Percentiles rank a stretch among this genome's conserved stretches.
Conservation (phyloP, 75 land plant genomes). For the Azolla pinnata region DNA sequence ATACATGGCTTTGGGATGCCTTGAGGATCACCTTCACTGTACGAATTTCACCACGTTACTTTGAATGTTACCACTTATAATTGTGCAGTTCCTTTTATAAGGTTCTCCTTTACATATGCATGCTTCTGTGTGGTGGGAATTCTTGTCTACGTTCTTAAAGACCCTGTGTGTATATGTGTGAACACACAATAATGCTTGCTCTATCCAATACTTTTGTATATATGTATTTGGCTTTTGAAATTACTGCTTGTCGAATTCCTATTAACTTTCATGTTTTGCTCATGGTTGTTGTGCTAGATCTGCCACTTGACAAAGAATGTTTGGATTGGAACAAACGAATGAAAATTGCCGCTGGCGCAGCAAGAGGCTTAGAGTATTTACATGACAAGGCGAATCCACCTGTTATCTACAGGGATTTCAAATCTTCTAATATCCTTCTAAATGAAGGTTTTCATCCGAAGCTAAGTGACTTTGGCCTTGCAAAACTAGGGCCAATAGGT, state of each 20-base stretch:
- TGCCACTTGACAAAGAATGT: constrained; percentile 35
- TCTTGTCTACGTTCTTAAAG: no score
- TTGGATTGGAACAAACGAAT: constrained; percentile 65
- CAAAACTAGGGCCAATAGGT: constrained; percentile 67
- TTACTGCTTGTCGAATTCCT: no score
- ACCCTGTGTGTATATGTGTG: no score
- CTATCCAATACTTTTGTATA: no score
- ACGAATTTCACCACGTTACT: no score
- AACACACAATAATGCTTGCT: no score
- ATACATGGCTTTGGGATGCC: constrained; percentile 47
- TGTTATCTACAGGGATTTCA: constrained; percentile 67
- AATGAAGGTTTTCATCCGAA: constrained; percentile 61
- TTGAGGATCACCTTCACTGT: constrained; percentile 59
- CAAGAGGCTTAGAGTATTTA: constrained; percentile 59
- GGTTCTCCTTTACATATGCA: no score
- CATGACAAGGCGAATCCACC: constrained; percentile 67
- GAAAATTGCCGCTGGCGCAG: constrained; percentile 69
- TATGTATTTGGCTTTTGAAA: no score
- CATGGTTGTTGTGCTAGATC: constrained; percentile 28
- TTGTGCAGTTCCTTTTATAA: no score
- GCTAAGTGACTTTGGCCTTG: constrained; percentile 68
- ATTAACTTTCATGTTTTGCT: no score
- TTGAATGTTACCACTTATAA: no score
- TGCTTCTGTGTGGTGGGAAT: no score
- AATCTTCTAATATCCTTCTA: constrained; percentile 62